Conservation (phyloP, 805 yeast genomes). For the Ogataea glucozyma region DNA sequence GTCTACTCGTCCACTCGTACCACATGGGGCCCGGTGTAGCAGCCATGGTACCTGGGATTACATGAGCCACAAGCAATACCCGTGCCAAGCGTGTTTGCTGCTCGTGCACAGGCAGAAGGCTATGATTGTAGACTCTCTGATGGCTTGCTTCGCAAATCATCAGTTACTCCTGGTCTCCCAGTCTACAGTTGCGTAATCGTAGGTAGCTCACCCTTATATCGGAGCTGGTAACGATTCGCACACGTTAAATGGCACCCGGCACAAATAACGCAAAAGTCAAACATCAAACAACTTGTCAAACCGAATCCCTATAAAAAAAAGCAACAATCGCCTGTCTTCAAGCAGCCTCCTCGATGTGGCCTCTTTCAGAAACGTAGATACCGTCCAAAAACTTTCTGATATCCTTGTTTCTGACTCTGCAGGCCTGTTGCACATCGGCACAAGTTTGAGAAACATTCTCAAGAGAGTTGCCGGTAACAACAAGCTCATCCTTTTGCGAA, state of each 20-base stretch:
- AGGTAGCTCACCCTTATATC: constrained; percentile 32
- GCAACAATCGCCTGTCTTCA: constrained; percentile 6
- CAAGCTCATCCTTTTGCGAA: constrained; percentile 90
- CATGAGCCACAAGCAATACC: too few species aligned
- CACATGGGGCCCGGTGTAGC: too few species aligned
- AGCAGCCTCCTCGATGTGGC: constrained; percentile 64
- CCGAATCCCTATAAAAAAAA: constrained; percentile 9
- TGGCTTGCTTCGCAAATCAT: neutral
- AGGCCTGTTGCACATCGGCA: constrained; percentile 96
- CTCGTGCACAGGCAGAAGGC: too few species aligned
- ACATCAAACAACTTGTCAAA: constrained; percentile 12
- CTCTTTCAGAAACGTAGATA: constrained; percentile 97
- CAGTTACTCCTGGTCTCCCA: neutral
- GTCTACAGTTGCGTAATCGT: constrained; percentile 35
- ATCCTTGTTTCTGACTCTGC: constrained; percentile 99
- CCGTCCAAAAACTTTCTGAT: constrained; percentile 99
- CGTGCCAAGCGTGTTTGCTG: too few species aligned
- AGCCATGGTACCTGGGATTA: too few species aligned
- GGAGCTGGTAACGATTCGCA: constrained; percentile 40
- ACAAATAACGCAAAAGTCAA: constrained; percentile 20
- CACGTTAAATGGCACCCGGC: constrained; percentile 32
- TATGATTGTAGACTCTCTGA: neutral
- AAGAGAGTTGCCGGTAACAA: constrained; percentile 90
- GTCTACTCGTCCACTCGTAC: too few species aligned
- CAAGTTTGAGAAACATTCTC: constrained; percentile 98